These are phyloP conservation scores for Kwoniella europaea DNA, from an alignment of 768 basidiomycete genomes.

Conservation along the genomic window DNA sequence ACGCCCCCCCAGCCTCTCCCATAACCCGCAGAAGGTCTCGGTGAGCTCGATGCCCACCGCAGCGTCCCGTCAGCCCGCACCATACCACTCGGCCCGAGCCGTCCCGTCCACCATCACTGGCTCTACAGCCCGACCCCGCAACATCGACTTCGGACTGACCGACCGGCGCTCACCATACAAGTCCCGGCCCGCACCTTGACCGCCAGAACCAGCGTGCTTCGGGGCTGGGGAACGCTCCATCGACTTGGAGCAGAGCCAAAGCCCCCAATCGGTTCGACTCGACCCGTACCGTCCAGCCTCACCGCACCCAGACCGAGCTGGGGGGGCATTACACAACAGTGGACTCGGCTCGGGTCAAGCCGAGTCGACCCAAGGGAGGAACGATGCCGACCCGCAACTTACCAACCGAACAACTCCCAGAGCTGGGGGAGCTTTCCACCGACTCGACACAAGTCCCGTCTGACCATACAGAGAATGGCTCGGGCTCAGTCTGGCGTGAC, in stretches of 20 bases:
- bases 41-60: too few relatives aligned
- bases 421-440: slow-evolving; percentile 12
- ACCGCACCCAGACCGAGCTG: background rate
- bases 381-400: background rate
- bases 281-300: background rate
- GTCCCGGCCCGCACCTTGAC: too few relatives aligned
- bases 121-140: too few relatives aligned
- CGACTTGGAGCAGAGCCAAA: background rate
- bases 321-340: background rate
- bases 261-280: background rate
- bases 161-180: background rate
- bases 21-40: too few relatives aligned
- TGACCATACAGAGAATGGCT: background rate
- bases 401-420: background rate
- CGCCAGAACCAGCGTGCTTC: too few relatives aligned
- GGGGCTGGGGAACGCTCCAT: background rate
- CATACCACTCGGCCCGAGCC: background rate
- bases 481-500: background rate
- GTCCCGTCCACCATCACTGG: background rate
- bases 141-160: background rate
- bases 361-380: background rate
- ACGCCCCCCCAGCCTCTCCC: background rate
- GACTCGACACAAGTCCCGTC: background rate
- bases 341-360: too few relatives aligned
- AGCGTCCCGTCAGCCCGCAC: background rate